Conservation (phyloP, 1,139 yeast genomes). For the Suzukiozyma palmioleophila region DNA sequence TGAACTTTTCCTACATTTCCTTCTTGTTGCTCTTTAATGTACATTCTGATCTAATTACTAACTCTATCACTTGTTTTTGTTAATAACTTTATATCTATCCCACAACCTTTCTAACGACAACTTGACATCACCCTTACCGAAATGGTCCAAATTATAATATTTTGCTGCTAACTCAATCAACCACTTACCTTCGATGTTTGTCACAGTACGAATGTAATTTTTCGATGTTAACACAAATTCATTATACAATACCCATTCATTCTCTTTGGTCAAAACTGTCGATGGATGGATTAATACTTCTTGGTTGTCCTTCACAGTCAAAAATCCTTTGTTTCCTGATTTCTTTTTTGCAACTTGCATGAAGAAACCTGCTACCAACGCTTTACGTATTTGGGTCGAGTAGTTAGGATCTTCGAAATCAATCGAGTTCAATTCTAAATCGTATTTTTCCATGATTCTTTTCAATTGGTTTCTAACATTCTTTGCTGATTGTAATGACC, state of each 20-base stretch:
- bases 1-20: too few relatives aligned
- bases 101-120: slow-evolving; percentile 70
- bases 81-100: slow-evolving; percentile 44
- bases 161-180: slow-evolving; percentile 81
- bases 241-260: slow-evolving; percentile 91
- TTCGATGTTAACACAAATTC: slow-evolving; percentile 93
- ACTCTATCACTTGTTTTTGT: slow-evolving; percentile 22
- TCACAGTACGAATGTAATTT: slow-evolving; percentile 91
- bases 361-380: slow-evolving; percentile 89
- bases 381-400: slow-evolving; percentile 74
- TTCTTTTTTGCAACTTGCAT: slow-evolving; percentile 96
- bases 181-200: slow-evolving; percentile 92
- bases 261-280: slow-evolving; percentile 78
- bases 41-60: too few relatives aligned
- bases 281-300: slow-evolving; percentile 93
- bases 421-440: slow-evolving; percentile 67
- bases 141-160: slow-evolving; percentile 71
- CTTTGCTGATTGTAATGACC: slow-evolving; percentile 80
- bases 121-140: slow-evolving; percentile 79
- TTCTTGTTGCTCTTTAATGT: too few relatives aligned
- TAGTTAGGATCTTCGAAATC: slow-evolving; percentile 66
- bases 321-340: slow-evolving; percentile 67
- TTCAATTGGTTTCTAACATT: slow-evolving; percentile 81
- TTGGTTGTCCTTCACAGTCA: slow-evolving; percentile 92
- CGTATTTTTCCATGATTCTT: slow-evolving; percentile 78